Base-by-base conservation (phyloP, 345 rosid species). In the Moricandia moricandioides region DNA sequence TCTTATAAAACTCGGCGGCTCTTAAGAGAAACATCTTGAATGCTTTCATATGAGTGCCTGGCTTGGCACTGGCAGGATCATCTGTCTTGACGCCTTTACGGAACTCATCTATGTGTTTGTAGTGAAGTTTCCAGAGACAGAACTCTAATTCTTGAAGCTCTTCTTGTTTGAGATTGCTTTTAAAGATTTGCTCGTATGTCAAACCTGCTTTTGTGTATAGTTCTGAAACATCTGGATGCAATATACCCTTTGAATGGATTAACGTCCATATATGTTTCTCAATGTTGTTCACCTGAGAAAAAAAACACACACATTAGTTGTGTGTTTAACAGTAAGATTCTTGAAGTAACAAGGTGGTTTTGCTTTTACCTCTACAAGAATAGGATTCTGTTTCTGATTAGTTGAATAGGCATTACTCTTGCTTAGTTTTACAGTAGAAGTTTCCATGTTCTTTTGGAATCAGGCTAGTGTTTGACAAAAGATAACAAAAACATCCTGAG, bases 61-160 rank as follows among this genome's bases (percentile, higher is more conserved):
- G 4, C 67, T 74, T 60, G 40, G 79, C 72, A 11, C 66, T 60
- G 40, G 79, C 72, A 11, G 40, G 47, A 62, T 16, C 69, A 78
- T 51, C 73, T 78, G 54, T 75, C 81, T 87, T 88, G 3, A 82
- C 71, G 58, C 84, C 83, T 47, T 85, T 90, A 70, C 98, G 98
- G 74, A 90, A 94, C 78, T 94, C 98, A 69, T 84, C 96, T 6
- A 94, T 94, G 65, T 88, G 93, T 64, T 72, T 86, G 55, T 90
- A 89, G 52, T 91, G 97, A 31, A 91, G 86, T 86, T 89, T 94
- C 98, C 97, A 94, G 60, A 94, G 71, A 47, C 86, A 90, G 77
- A 84, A 94, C 82, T 94, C 97, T 13, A 86, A 81, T 70, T 94
- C 95, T 77, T 91, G 96, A 83, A 91, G 86, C 64, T 82, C 88